A percentile compares a stretch with the other conserved stretches of the same genome.
Evolutionary conservation across 345 rosid species (phyloP).

Genomic region (Carallia brachiata): DNA sequence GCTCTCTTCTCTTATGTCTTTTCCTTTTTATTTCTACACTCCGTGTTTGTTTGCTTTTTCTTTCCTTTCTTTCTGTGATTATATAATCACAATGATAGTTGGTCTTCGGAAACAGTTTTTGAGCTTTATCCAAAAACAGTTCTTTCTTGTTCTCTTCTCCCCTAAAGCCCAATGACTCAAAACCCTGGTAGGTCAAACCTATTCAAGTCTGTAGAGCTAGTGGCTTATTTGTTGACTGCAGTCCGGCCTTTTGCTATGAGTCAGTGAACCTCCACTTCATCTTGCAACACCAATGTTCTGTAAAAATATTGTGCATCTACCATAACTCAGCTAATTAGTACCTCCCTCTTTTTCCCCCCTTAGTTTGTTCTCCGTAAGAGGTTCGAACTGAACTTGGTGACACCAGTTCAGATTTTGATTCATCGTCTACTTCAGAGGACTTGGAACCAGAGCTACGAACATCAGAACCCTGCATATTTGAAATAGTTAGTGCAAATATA

Average conservation of each 20-base stretch:
- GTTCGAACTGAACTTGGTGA: slow-evolving; percentile 31
- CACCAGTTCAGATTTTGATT: slow-evolving; percentile 26
- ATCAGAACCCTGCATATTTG: slow-evolving; percentile 46
- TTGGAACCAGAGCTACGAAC: slow-evolving; percentile 33
- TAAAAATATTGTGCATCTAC: not conserved
- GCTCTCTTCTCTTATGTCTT: no score
- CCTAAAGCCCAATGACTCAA: not conserved
- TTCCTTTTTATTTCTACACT: no score
- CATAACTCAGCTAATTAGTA: not conserved
- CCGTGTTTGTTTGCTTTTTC: no score
- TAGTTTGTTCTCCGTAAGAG: not conserved
- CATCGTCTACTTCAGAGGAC: slow-evolving; percentile 34
- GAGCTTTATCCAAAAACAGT: not conserved
- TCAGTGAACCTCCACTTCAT: no score
- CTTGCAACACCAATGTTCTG: not conserved
- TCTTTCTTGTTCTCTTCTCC: not conserved
- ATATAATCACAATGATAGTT: no score
- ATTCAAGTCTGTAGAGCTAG: not conserved
- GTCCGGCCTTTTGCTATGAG: no score
- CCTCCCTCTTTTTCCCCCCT: not conserved
- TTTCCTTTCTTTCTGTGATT: no score
- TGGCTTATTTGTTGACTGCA: no score
- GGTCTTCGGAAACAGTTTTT: not conserved
- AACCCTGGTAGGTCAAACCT: not conserved
- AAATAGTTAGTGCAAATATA: slow-evolving; percentile 11